Evolutionary conservation across 73 alveolate species (phyloP).

Genomic region (Breviolum minutum): DNA sequence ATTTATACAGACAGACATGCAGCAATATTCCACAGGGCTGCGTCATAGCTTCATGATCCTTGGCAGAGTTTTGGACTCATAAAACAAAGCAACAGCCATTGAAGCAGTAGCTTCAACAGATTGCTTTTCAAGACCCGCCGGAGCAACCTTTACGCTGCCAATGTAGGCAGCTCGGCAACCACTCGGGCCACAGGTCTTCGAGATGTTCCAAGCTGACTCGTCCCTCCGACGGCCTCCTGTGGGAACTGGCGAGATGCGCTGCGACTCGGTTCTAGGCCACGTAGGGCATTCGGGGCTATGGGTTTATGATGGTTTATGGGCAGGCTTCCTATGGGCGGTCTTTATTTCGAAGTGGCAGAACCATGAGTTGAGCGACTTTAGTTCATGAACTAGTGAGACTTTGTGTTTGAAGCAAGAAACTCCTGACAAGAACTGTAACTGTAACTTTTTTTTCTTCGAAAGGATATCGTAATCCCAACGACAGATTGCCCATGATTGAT

Average conservation of each 20-base stretch:
- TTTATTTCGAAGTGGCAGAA: no score
- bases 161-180: no score
- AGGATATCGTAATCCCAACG: no score
- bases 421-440: no score
- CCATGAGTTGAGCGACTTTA: no score
- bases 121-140: neutral
- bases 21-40: no score
- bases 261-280: constrained; percentile 79
- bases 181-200: constrained; percentile 1
- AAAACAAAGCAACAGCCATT: neutral
- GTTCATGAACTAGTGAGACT: no score
- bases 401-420: no score
- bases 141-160: no score
- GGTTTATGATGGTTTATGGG: neutral
- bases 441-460: no score
- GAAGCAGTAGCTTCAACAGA: neutral
- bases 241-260: constrained; percentile 47
- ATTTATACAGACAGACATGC: no score
- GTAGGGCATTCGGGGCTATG: neutral
- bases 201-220: constrained; percentile 57
- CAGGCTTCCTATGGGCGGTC: neutral
- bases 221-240: constrained; percentile 71
- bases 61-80: neutral
- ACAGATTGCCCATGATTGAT: no score
- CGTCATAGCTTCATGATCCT: neutral